Conservation (phyloP, 306 rosid genomes). For the Abrus pulchellus region DNA sequence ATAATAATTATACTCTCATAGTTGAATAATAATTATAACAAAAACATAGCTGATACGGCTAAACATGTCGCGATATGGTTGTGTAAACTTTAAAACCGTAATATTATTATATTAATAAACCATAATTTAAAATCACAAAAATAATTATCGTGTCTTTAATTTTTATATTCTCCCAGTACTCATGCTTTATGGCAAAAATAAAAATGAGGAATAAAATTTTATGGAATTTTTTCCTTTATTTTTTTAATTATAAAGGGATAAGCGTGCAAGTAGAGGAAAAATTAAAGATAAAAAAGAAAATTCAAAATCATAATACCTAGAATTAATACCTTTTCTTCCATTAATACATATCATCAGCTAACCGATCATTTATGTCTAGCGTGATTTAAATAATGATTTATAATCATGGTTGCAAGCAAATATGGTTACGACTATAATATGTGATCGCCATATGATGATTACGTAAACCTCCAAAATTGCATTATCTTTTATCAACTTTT, state of each 20-base stretch:
- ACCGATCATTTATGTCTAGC: background rate
- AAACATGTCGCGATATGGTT: background rate
- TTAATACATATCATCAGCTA: background rate
- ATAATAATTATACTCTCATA: too few species aligned
- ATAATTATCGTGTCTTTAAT: too few species aligned
- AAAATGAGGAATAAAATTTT: too few species aligned
- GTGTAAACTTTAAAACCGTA: background rate
- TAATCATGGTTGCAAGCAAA: background rate
- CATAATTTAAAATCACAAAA: too few species aligned
- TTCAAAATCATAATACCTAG: too few species aligned
- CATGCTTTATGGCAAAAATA: too few species aligned
- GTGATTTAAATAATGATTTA: background rate
- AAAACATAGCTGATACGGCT: background rate
- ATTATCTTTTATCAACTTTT: background rate
- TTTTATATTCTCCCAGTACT: too few species aligned
- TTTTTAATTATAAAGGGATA: too few species aligned
- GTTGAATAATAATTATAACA: too few species aligned
- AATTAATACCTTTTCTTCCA: background rate
- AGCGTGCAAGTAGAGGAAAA: too few species aligned
- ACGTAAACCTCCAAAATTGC: background rate
- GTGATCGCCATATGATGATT: background rate
- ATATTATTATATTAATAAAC: background rate
- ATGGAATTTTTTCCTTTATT: too few species aligned
- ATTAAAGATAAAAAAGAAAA: too few species aligned
- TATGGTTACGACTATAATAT: background rate